Evolutionary conservation across 163 green algal genomes (phyloP), one percentile per base, ranked within the genome.

Genomic region (Scenedesmus sp.): DNA sequence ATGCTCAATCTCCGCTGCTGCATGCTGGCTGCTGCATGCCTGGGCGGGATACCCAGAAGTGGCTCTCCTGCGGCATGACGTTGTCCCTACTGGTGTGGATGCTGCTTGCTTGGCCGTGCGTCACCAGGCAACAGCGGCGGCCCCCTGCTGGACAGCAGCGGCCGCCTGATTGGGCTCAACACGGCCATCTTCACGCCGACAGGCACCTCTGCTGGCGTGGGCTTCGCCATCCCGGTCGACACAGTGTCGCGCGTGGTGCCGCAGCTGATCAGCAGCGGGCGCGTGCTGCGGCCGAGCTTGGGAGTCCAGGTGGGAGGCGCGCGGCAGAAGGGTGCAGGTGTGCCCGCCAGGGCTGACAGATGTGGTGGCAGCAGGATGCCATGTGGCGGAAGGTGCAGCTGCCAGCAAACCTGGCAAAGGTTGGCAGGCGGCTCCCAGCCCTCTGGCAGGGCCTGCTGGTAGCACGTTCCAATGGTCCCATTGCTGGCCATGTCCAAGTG

Each of bases 71-170:
- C 65, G 15, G n/a, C 65, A 37, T 40, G 65, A n/a, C 15, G 12
- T 12, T 18, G 30, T 76, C 24, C 65, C 65, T 18, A 18, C 73
- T 68, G 10, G 0, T 42, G 6, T 68, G 42, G 1, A 24, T 44
- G 26, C 44, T 40, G n/a, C 79, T 4, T 86, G 49, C 26, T 70
- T 51, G 33, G 13, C 37, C 16, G 1, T 76, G n/a, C 30, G 0
- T n/a, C 9, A n/a, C 3, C 97, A 70, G 97, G 97, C 90, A 99
- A 99, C 92, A 96, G 89, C 30, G 98, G 98, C 22, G 98, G 98
- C 0, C 96, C 97, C 0, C 90, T 99, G 42, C 93, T 99, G 16
- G 95, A 99, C 94, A 96, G 89, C 30, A 68, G 79, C 6, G 98
- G 97, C 10, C 91, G 92, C 15, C 84, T 99, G 2, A 98, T 99